These are phyloP conservation scores for Penicillium paneum DNA, from an alignment of 2,329 filamentous ascomycete genomes.

Conservation along the genomic window DNA sequence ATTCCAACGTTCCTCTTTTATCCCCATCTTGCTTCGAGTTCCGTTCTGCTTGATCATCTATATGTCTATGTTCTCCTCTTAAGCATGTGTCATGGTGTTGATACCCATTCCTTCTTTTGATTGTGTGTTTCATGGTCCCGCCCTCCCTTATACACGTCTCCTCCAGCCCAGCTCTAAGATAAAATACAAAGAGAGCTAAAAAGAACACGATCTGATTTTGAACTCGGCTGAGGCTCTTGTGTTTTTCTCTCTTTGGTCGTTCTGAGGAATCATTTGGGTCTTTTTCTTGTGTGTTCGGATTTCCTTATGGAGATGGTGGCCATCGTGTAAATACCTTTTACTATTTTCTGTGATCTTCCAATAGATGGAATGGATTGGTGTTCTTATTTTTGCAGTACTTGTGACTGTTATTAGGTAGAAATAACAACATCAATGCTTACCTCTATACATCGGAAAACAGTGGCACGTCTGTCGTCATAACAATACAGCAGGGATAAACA, in stretches of 20 bases:
- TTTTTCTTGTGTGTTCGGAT: constrained; percentile 15
- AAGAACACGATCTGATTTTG: constrained; percentile 3
- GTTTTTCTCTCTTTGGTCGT: constrained; percentile 1
- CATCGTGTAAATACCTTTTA: constrained; percentile 26
- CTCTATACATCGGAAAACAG: not conserved
- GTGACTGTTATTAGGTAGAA: not conserved
- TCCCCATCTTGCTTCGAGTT: constrained; percentile 10
- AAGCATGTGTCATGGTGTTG: constrained; percentile 45
- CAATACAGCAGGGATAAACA: not conserved
- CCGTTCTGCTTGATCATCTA: constrained; percentile 2
- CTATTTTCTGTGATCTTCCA: constrained; percentile 28
- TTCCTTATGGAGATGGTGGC: constrained; percentile 15
- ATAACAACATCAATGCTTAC: not conserved
- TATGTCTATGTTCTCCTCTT: constrained; percentile 12
- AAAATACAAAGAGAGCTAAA: constrained; percentile 4
- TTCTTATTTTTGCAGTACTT: constrained; percentile 11
- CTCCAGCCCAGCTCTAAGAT: constrained; percentile 1
- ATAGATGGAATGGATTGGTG: constrained; percentile 33
- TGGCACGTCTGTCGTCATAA: not conserved
- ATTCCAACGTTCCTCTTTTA: constrained; percentile 30
- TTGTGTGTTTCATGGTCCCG: constrained; percentile 25
- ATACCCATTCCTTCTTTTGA: constrained; percentile 40
- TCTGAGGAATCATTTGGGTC: constrained; percentile 10
- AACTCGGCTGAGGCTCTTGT: constrained; percentile 1
- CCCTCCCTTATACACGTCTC: constrained; percentile 9